Percentiles rank a stretch among this genome's conserved stretches.
These are phyloP conservation scores for Drosera spatulata DNA, from an alignment of 179 eudicot genomes.

Conservation along the genomic window DNA sequence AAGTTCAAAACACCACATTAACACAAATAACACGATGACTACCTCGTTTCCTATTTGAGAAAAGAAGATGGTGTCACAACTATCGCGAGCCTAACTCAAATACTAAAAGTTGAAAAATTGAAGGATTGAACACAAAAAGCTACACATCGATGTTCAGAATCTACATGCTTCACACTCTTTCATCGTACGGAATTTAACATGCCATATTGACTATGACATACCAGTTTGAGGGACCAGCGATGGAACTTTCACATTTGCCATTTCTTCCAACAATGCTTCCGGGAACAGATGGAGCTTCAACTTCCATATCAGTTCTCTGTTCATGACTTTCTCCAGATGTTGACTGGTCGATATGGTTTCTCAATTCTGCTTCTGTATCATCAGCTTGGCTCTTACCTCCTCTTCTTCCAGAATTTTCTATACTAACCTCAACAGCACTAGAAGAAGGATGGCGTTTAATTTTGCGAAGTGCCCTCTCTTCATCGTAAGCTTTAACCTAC, in stretches of 20 bases:
- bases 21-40: too few relatives aligned
- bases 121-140: too few relatives aligned
- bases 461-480: conserved; percentile 49
- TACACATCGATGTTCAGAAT: neutral
- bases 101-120: too few relatives aligned
- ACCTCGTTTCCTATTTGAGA: too few relatives aligned
- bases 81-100: too few relatives aligned
- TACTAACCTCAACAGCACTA: conserved; percentile 11
- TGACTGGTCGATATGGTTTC: conserved; percentile 9
- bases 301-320: conserved; percentile 24
- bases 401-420: conserved; percentile 3
- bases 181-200: too few relatives aligned
- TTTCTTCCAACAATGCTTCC: conserved; percentile 16
- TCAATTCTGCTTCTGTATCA: conserved; percentile 11
- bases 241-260: conserved; percentile 16
- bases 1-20: too few relatives aligned
- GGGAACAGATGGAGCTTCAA: conserved; percentile 19
- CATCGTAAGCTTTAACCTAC: conserved; percentile 59
- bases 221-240: conserved; percentile 48
- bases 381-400: conserved; percentile 7
- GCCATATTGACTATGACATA: conserved; percentile 4
- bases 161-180: neutral
- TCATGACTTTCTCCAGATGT: conserved; percentile 11
- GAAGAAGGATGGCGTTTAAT: conserved; percentile 51
- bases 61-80: too few relatives aligned